These are phyloP conservation scores for Croton setiger DNA, from an alignment of 441 rosid genomes.

Conservation along the genomic window DNA sequence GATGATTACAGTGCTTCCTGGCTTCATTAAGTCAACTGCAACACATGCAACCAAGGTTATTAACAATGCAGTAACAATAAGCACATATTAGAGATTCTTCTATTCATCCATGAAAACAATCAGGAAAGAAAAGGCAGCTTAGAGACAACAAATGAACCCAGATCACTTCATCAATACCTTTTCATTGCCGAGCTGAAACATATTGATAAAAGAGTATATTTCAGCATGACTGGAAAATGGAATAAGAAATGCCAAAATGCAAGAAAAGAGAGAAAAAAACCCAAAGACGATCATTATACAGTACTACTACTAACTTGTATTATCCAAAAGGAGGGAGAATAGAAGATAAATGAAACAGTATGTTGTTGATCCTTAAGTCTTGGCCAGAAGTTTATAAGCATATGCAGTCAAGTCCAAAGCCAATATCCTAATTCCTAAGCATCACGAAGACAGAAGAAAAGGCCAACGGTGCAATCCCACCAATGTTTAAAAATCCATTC, in stretches of 20 bases:
- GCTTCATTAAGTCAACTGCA: constrained; percentile 66
- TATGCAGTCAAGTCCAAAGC: background rate
- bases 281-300: background rate
- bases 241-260: background rate
- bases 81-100: background rate
- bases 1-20: constrained; percentile 54
- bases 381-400: background rate
- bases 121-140: background rate
- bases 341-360: background rate
- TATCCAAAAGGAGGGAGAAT: background rate
- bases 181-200: background rate
- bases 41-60: background rate
- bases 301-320: background rate
- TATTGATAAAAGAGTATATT: background rate
- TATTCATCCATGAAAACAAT: no score
- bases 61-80: background rate
- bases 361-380: background rate
- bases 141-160: background rate
- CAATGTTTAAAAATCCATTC: no score
- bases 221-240: background rate
- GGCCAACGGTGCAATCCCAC: background rate
- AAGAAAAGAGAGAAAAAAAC: background rate
- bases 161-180: background rate
- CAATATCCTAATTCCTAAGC: background rate
- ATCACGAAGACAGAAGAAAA: background rate